Conservation (phyloP, 805 yeast species). For the Candida lessepsii region DNA sequence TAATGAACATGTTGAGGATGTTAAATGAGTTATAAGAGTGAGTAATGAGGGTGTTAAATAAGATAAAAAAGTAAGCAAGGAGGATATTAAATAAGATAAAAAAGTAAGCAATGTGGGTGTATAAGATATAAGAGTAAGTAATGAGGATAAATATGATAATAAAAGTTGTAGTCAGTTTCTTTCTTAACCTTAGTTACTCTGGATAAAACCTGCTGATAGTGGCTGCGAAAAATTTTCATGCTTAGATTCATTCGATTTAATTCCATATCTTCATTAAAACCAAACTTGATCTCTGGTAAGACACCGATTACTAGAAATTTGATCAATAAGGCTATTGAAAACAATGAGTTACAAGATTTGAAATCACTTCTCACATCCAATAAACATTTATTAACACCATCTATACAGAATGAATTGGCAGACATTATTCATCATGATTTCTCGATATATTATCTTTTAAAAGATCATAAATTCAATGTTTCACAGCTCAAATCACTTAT, state of each 20-base stretch:
- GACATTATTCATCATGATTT: slow-evolving; percentile 24
- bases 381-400: slow-evolving; percentile 10
- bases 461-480: slow-evolving; percentile 16
- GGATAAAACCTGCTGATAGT: too few species aligned
- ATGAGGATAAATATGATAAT: too few species aligned
- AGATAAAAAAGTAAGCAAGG: too few species aligned
- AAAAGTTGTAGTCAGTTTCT: too few species aligned
- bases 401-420: slow-evolving; percentile 17
- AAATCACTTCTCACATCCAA: slow-evolving; percentile 13
- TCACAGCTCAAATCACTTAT: slow-evolving; percentile 27
- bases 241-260: slow-evolving; percentile 11
- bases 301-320: slow-evolving; percentile 9
- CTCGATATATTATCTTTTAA: slow-evolving; percentile 27
- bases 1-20: too few species aligned
- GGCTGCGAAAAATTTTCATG: slow-evolving; percentile 7
- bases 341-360: slow-evolving; percentile 14
- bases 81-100: too few species aligned
- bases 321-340: slow-evolving; percentile 12
- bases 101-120: too few species aligned
- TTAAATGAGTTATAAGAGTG: too few species aligned
- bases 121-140: too few species aligned
- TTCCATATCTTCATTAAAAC: slow-evolving; percentile 11
- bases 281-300: slow-evolving; percentile 8
- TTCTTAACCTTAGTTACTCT: too few species aligned
- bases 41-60: too few species aligned